Percentiles rank a stretch among this genome's conserved stretches.
phyloP scores from a whole-genome alignment of 352 stramenopile genomes.

The Phytophthora podocarpi region DNA sequence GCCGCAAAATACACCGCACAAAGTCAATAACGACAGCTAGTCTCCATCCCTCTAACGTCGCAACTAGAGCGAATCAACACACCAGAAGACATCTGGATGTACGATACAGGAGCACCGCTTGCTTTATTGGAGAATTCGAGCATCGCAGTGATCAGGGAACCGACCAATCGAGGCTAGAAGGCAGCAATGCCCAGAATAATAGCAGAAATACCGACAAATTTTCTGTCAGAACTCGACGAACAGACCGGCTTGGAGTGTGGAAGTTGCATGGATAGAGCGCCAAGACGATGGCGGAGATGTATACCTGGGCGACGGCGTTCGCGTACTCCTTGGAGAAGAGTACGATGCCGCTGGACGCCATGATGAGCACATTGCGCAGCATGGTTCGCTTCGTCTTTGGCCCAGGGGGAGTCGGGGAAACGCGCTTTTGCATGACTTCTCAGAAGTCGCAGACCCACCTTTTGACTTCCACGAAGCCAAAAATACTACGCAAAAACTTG shows the following conservation, averaged over 20 bases:
- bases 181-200: slow-evolving; percentile 1
- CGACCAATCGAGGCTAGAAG: slow-evolving; percentile 82
- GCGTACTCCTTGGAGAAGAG: slow-evolving; percentile 94
- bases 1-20: slow-evolving; percentile 8
- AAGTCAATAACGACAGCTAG: slow-evolving; percentile 1
- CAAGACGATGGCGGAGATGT: not conserved
- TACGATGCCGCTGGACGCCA: slow-evolving; percentile 91
- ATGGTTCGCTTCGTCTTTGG: slow-evolving; percentile 45
- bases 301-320: slow-evolving; percentile 85
- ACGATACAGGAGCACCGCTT: slow-evolving; percentile 88
- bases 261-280: slow-evolving; percentile 8
- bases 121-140: slow-evolving; percentile 92
- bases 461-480: too few relatives aligned
- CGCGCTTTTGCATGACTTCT: too few relatives aligned
- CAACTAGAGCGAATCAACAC: slow-evolving; percentile 19
- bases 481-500: too few relatives aligned
- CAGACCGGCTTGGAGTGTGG: not conserved
- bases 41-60: not conserved
- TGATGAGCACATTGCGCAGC: slow-evolving; percentile 93
- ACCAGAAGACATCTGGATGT: slow-evolving; percentile 90
- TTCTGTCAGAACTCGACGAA: slow-evolving; percentile 15
- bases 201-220: slow-evolving; percentile 1
- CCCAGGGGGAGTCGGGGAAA: slow-evolving; percentile 19
- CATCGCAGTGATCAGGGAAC: slow-evolving; percentile 91
- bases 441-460: too few relatives aligned